Evolutionary conservation across 768 basidiomycete genomes (phyloP).

Genomic region (Amyloporia xantha): DNA sequence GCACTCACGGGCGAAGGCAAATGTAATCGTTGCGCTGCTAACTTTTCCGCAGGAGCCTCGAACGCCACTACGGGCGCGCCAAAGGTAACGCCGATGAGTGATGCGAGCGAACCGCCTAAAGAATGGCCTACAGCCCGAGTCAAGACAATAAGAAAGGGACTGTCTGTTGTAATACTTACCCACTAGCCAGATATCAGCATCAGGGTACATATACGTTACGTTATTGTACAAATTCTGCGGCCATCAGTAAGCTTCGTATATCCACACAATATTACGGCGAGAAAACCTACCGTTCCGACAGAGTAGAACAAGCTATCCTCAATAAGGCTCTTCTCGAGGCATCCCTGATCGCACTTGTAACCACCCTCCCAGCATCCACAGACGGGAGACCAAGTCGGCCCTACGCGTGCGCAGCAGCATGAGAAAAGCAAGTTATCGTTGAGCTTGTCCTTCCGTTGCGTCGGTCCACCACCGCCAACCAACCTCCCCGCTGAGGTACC

Average conservation of each 20-base stretch:
- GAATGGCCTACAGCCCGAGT: slow-evolving; percentile 48
- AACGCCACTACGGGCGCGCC: slow-evolving; percentile 90
- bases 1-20: slow-evolving; percentile 72
- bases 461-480: slow-evolving; percentile 73
- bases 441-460: slow-evolving; percentile 80
- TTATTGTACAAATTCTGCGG: slow-evolving; percentile 87
- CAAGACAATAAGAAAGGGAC: too few relatives aligned
- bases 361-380: slow-evolving; percentile 79
- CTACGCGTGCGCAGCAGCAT: slow-evolving; percentile 95
- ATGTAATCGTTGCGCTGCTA: slow-evolving; percentile 71
- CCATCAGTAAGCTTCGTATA: not conserved
- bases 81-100: slow-evolving; percentile 83
- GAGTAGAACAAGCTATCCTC: slow-evolving; percentile 88
- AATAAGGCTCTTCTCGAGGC: slow-evolving; percentile 69
- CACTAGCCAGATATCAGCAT: slow-evolving; percentile 83
- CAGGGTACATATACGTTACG: slow-evolving; percentile 83
- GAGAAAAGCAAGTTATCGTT: slow-evolving; percentile 96
- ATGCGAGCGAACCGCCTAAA: slow-evolving; percentile 80
- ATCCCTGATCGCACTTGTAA: slow-evolving; percentile 73
- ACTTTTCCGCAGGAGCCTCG: slow-evolving; percentile 50
- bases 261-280: not conserved
- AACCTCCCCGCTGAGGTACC: slow-evolving; percentile 78
- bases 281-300: slow-evolving; percentile 61
- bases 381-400: slow-evolving; percentile 88
- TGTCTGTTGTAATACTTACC: slow-evolving; percentile 37